Base-by-base conservation (phyloP, 306 rosid species). In the Crotalaria pallida region DNA sequence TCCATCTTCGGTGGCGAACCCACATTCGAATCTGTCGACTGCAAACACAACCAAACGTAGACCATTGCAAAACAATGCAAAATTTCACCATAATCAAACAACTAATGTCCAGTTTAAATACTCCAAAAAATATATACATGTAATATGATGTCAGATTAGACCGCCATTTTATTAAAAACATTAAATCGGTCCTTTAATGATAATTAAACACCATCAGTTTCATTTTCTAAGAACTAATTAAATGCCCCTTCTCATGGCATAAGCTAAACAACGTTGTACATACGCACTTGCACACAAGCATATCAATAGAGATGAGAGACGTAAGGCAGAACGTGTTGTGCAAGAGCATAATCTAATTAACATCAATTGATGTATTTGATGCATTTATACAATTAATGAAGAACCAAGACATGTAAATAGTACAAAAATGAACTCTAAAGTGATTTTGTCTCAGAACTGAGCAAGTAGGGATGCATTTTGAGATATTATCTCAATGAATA, bases 11-110 rank as follows among this genome's bases (percentile, higher is more conserved):
- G 91, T 0, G 89, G 97, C 0, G 85, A 78, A 43, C 55, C 73
- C 71, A 66, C 82, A 11, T 63, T 34, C 0, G 91, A 89, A 81
- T 85, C 97, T 26, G 71, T 74, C 15, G 95, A 88, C 98, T 93
- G 77, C 80, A 71, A 41, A 59, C 3, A 7, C 69, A 40, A 71
- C 10, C 57, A 64, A 57, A 72, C 52, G 6, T 33, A 24, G 29
- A 60, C 15, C 23, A 65, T 22, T 24, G 65, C 36, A 65, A 88
- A 50, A 16, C 27, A 59, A 45, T 10, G 10, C 22, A 53, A 49
- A 58, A 34, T 2, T 52, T 43, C 33, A 62, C 68, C 52, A 22
- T 5, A 68, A 45, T 10, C n/a, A 17, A 33, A 61, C 9, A 1
- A 59, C 0, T 10, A 18, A 13, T 3, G 7, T 7, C 10, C n/a